phyloP scores from a whole-genome alignment of 2,329 filamentous ascomycete genomes.

The Lachnellula occidentalis region DNA sequence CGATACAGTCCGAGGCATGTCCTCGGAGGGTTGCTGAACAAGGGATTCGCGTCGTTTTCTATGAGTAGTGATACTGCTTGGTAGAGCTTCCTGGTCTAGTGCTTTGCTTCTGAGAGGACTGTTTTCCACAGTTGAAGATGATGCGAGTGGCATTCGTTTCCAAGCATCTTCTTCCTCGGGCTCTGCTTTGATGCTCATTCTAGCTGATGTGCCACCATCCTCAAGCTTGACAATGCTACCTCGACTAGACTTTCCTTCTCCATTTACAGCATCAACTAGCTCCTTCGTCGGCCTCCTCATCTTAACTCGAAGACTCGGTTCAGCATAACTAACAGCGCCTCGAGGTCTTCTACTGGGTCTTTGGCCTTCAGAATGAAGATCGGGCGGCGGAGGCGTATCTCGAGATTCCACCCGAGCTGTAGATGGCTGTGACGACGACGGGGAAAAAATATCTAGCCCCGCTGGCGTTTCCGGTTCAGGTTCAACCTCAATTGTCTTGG shows the following conservation, averaged over 20 bases:
- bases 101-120: constrained; percentile 29
- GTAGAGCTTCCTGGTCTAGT: constrained; percentile 15
- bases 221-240: constrained; percentile 25
- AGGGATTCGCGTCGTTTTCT: constrained; percentile 30
- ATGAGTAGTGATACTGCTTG: constrained; percentile 28
- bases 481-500: constrained; percentile 29
- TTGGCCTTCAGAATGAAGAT: constrained; percentile 53
- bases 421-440: constrained; percentile 45
- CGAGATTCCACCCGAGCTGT: constrained; percentile 28
- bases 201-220: constrained; percentile 4
- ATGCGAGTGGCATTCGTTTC: constrained; percentile 26
- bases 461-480: constrained; percentile 32
- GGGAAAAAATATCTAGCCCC: constrained; percentile 40
- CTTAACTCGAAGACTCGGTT: constrained; percentile 75
- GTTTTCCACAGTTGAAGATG: constrained; percentile 23
- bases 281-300: constrained; percentile 78
- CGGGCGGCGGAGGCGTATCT: constrained; percentile 55
- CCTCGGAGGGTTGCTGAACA: constrained; percentile 21
- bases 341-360: constrained; percentile 63
- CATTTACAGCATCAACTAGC: constrained; percentile 66
- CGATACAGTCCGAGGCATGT: constrained; percentile 15
- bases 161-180: constrained; percentile 27
- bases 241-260: constrained; percentile 46
- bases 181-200: constrained; percentile 25
- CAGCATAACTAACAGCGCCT: constrained; percentile 70